A percentile compares a stretch with the other conserved stretches of the same genome.
Conservation (phyloP, 2,329 filamentous ascomycete species). For the Huntiella bhutanensis region DNA sequence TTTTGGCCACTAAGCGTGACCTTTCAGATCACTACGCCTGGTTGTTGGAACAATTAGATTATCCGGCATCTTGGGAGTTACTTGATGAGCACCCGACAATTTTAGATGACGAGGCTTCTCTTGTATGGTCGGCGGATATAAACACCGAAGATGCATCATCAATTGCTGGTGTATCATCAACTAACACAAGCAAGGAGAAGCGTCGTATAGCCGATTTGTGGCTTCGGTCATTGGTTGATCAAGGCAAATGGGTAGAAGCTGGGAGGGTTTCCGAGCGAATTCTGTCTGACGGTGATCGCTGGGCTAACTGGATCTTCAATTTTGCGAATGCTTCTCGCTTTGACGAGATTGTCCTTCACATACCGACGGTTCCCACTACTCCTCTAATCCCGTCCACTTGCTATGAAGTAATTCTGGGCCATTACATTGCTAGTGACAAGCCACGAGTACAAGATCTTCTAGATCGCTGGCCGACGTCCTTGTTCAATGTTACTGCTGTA, state of each 20-base stretch:
- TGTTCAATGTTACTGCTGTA: conserved; percentile 64
- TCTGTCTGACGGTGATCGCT: conserved; percentile 56
- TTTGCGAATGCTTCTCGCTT: conserved; percentile 76
- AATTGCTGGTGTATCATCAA: conserved; percentile 14
- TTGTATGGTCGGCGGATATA: conserved; percentile 27
- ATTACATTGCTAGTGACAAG: conserved; percentile 70
- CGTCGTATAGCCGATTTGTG: conserved; percentile 79
- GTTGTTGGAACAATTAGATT: conserved; percentile 65
- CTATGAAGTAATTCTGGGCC: conserved; percentile 74
- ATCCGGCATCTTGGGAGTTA: conserved; percentile 74
- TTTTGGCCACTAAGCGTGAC: conserved; percentile 78
- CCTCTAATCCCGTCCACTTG: conserved; percentile 64
- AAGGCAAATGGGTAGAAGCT: conserved; percentile 56
- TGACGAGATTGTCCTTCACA: conserved; percentile 71
- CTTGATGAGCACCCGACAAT: conserved; percentile 75
- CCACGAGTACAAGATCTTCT: conserved; percentile 59
- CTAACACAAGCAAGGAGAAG: conserved; percentile 55
- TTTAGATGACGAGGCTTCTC: conserved; percentile 27
- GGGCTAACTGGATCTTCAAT: conserved; percentile 91
- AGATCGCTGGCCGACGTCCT: conserved; percentile 63
- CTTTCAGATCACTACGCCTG: conserved; percentile 69
- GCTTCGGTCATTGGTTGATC: conserved; percentile 67
- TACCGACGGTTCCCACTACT: conserved; percentile 58
- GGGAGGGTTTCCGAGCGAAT: conserved; percentile 70
- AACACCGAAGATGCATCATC: conserved; percentile 26